Evolutionary conservation across 169 alveolate species (phyloP).

Genomic region (Ichthyophthirius multifiliis): DNA sequence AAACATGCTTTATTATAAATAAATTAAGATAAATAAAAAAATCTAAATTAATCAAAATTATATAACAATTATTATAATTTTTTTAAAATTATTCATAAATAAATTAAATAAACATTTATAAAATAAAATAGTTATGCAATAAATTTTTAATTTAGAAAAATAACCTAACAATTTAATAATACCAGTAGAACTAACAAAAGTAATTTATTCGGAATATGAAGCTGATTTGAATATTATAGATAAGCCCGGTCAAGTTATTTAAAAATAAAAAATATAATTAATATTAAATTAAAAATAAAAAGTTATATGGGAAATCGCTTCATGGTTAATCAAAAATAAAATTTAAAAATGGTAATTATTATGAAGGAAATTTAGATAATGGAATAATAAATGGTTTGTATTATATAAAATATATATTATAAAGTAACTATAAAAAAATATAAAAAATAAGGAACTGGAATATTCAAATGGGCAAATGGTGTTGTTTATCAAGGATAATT

Average conservation of each 20-base stretch:
- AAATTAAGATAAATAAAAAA: too few relatives aligned
- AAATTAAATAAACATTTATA: too few relatives aligned
- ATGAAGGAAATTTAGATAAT: slow-evolving; percentile 68
- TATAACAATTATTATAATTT: too few relatives aligned
- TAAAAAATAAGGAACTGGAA: slow-evolving; percentile 48
- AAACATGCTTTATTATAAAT: too few relatives aligned
- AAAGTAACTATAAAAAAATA: neutral
- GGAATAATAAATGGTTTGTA: slow-evolving; percentile 66
- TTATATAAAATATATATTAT: neutral
- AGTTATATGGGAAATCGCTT: slow-evolving; percentile 49
- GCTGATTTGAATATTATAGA: slow-evolving; percentile 37
- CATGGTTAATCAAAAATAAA: slow-evolving; percentile 78
- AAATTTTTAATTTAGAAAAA: slow-evolving; percentile 24
- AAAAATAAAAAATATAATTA: neutral
- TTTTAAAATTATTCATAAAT: too few relatives aligned
- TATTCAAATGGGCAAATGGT: slow-evolving; percentile 67
- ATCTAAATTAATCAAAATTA: too few relatives aligned
- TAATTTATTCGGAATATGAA: slow-evolving; percentile 33
- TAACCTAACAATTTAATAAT: slow-evolving; percentile 34
- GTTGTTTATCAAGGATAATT: slow-evolving; percentile 70
- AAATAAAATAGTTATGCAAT: too few relatives aligned
- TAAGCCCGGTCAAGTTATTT: slow-evolving; percentile 36
- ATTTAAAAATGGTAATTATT: slow-evolving; percentile 73
- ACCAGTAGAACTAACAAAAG: slow-evolving; percentile 32
- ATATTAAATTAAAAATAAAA: neutral